Evolutionary conservation across 208 protist genomes (phyloP).

Genomic region (Crithidia sp.): DNA sequence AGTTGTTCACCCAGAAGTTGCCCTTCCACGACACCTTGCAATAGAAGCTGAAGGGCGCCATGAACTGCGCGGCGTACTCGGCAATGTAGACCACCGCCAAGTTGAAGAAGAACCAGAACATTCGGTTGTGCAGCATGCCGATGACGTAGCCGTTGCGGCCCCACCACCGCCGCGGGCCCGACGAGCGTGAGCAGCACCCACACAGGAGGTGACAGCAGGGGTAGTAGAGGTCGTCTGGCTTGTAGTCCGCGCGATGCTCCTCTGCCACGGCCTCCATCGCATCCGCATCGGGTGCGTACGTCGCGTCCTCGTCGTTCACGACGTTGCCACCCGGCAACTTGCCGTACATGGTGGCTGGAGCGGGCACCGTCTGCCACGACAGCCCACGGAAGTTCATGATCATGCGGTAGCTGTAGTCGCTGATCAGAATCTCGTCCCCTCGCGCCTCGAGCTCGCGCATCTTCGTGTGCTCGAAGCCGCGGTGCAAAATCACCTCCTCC

Average conservation of each 20-base stretch:
- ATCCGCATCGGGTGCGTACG: constrained; percentile 5
- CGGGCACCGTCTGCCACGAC: constrained; percentile 35
- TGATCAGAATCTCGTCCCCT: constrained; percentile 20
- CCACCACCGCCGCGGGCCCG: constrained; percentile 54
- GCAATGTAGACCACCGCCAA: constrained; percentile 84
- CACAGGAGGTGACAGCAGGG: constrained; percentile 38
- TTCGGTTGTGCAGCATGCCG: constrained; percentile 55
- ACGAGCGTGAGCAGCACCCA: constrained; percentile 27
- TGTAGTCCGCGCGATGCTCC: constrained; percentile 14
- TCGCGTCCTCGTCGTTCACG: constrained; percentile 14
- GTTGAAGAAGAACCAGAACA: constrained; percentile 81
- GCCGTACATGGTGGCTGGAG: constrained; percentile 21
- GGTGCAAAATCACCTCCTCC: constrained; percentile 36
- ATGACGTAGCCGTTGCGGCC: constrained; percentile 38
- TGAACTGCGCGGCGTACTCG: constrained; percentile 87
- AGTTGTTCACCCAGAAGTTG: constrained; percentile 77
- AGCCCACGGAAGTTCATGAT: constrained; percentile 53
- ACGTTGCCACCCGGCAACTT: constrained; percentile 8
- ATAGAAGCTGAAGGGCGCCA: constrained; percentile 83
- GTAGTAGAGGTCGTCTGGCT: constrained; percentile 44
- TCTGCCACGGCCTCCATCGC: constrained; percentile 14
- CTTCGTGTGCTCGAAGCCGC: constrained; percentile 42
- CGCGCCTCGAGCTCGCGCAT: constrained; percentile 31
- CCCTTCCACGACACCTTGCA: constrained; percentile 36
- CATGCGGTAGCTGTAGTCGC: constrained; percentile 47